Evolutionary conservation across 164 flowering plant genomes (phyloP), one percentile per base, ranked within the genome.

Genomic region (Malania oleifera): DNA sequence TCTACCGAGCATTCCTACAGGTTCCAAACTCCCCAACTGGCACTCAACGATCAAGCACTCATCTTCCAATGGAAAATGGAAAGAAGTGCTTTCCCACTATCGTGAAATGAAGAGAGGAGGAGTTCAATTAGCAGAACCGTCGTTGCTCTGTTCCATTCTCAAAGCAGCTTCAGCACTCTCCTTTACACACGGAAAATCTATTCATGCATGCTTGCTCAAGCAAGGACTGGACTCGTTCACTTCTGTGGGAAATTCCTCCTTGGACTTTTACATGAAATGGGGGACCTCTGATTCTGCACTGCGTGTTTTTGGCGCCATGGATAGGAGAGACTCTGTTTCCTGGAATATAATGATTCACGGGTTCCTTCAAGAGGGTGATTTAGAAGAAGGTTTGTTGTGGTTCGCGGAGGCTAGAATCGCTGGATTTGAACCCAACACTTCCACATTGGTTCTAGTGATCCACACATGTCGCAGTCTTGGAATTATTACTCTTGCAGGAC

Each of bases 311-410:
- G 15, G 45, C 54, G 48, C 23, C 70, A 69, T 77, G 73, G 57
- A 43, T 14, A 58, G 12, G 51, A 74, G 60, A 47, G 91, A 89
- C 55, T 81, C 86, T 2, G 85, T 92, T 49, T 75, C 93, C 3
- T 89, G 96, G 96, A 92, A 89, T 59, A 65, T 82, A 19, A 46
- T 89, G 62, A 73, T 80, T 50, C 73, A 75, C 71, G 91, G 88
- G 44, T 59, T 50, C 53, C 56, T 89, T 57, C 63, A 69, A 56
- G 66, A 26, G 5, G 84, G 82, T 60, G 64, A 47, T 56, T 44
- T 28, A 27, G 69, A 35, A 44, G 68, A 74, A 62, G 98, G 93
- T 19, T 45, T 89, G 25, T 14, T 57, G 49, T 72, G 83, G 74
- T 87, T 85, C 65, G 46, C 9, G 41, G 62, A 63, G 52, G 93